phyloP scores from a whole-genome alignment of 331 rosid genomes.

The Rhamnella rubrinervis region DNA sequence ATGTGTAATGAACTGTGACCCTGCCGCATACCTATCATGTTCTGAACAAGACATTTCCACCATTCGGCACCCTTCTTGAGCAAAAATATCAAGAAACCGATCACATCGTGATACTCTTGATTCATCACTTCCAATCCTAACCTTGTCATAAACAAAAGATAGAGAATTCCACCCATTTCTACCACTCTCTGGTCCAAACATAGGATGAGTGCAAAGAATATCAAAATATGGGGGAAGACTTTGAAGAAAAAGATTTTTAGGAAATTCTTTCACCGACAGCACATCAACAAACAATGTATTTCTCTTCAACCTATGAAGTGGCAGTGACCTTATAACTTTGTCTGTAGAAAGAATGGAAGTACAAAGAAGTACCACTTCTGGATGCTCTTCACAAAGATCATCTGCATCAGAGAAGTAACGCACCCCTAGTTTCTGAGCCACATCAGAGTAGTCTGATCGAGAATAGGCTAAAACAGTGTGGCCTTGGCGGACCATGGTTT shows the following conservation, averaged over 20 bases:
- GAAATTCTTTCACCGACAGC: slow-evolving; percentile 82
- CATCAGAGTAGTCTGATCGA: slow-evolving; percentile 62
- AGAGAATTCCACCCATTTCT: slow-evolving; percentile 77
- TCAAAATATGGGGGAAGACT: slow-evolving; percentile 58
- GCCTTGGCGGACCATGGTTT: slow-evolving; percentile 59
- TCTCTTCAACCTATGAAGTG: slow-evolving; percentile 71
- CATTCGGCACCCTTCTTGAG: slow-evolving; percentile 75
- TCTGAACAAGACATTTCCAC: slow-evolving; percentile 89
- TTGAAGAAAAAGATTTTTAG: slow-evolving; percentile 66
- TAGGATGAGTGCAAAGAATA: slow-evolving; percentile 84
- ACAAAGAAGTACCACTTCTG: slow-evolving; percentile 79
- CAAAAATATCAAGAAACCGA: slow-evolving; percentile 67
- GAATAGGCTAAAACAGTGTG: slow-evolving; percentile 74
- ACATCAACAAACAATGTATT: slow-evolving; percentile 83
- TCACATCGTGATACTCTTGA: slow-evolving; percentile 60
- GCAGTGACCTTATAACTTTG: slow-evolving; percentile 67
- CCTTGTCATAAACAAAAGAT: slow-evolving; percentile 69
- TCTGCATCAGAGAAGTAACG: slow-evolving; percentile 56
- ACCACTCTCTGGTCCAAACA: slow-evolving; percentile 97
- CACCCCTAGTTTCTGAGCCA: slow-evolving; percentile 56
- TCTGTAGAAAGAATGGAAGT: slow-evolving; percentile 80
- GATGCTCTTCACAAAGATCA: slow-evolving; percentile 87
- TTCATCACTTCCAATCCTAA: slow-evolving; percentile 55
- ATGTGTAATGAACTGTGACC: slow-evolving; percentile 84
- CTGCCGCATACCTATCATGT: slow-evolving; percentile 86